These are phyloP conservation scores for Curvularia lunata DNA, from an alignment of 2,329 filamentous ascomycete species.

Conservation along the genomic window DNA sequence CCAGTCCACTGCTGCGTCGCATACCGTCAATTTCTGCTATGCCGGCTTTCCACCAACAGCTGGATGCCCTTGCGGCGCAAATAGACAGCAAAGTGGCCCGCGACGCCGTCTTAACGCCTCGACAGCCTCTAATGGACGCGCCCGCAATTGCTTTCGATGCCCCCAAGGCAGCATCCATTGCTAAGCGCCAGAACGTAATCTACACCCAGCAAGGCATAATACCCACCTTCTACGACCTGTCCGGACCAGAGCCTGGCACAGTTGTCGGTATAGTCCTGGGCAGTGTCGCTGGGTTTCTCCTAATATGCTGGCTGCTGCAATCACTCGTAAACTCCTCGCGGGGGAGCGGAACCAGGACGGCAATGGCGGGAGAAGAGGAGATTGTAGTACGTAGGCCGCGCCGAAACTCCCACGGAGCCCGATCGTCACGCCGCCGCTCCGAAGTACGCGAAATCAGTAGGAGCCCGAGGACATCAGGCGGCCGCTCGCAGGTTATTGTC, in stretches of 20 bases:
- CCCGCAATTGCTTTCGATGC: conserved; percentile 22
- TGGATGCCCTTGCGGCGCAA: conserved; percentile 30
- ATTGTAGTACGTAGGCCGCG: conserved; percentile 58
- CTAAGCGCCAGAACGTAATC: conserved; percentile 29
- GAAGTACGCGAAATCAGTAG: conserved; percentile 50
- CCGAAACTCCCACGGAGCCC: conserved; percentile 41
- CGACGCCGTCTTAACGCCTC: conserved; percentile 24
- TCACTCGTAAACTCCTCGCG: conserved; percentile 46
- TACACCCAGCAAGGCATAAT: conserved; percentile 54
- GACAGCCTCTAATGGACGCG: conserved; percentile 26
- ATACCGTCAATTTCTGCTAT: conserved; percentile 24
- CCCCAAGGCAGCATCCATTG: conserved; percentile 20
- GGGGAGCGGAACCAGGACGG: conserved; percentile 38
- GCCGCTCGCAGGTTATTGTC: conserved; percentile 47
- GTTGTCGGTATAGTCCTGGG: conserved; percentile 67
- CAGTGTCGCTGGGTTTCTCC: conserved; percentile 60
- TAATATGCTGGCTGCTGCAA: conserved; percentile 60
- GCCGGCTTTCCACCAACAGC: conserved; percentile 35
- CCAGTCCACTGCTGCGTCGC: conserved; percentile 18
- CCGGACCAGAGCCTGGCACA: conserved; percentile 61
- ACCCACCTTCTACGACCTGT: conserved; percentile 65
- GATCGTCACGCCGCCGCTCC: conserved; percentile 40
- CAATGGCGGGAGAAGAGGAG: conserved; percentile 61
- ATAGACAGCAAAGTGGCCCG: conserved; percentile 33
- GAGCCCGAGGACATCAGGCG: conserved; percentile 42